A percentile compares a stretch with the other conserved stretches of the same genome.
phyloP scores from a whole-genome alignment of 139 green algal species.

The Penium margaritaceum region DNA sequence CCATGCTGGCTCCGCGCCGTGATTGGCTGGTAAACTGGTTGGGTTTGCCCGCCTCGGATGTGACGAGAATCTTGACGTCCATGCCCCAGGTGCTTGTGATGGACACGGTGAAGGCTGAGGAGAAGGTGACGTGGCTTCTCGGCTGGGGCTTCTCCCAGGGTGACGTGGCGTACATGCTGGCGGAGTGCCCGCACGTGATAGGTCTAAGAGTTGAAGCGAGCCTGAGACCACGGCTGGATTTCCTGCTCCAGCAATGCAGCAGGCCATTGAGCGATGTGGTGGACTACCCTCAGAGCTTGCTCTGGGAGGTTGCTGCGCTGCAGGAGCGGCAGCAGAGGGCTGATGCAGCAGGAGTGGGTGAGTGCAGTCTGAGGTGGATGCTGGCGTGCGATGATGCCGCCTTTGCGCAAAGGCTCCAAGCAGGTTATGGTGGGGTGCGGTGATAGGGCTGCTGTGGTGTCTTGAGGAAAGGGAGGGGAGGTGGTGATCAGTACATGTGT shows the following conservation, averaged over 20 bases:
- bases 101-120: background rate
- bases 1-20: background rate
- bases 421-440: no score
- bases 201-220: background rate
- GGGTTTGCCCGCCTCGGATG: background rate
- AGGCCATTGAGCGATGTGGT: slow-evolving; percentile 13
- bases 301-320: background rate
- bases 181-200: slow-evolving; percentile 16
- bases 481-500: no score
- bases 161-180: slow-evolving; percentile 10
- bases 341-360: background rate
- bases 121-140: background rate
- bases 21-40: slow-evolving; percentile 10
- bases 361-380: slow-evolving; percentile 19
- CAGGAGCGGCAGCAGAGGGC: background rate
- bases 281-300: slow-evolving; percentile 19
- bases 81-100: slow-evolving; percentile 23
- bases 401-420: no score
- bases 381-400: slow-evolving; percentile 3
- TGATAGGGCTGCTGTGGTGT: no score
- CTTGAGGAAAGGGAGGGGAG: no score
- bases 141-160: slow-evolving; percentile 11
- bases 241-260: slow-evolving; percentile 18
- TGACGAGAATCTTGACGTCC: background rate
- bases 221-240: slow-evolving; percentile 14